phyloP scores from a whole-genome alignment of 2,329 filamentous ascomycete genomes.

The Cladosporium cucumerinum region DNA sequence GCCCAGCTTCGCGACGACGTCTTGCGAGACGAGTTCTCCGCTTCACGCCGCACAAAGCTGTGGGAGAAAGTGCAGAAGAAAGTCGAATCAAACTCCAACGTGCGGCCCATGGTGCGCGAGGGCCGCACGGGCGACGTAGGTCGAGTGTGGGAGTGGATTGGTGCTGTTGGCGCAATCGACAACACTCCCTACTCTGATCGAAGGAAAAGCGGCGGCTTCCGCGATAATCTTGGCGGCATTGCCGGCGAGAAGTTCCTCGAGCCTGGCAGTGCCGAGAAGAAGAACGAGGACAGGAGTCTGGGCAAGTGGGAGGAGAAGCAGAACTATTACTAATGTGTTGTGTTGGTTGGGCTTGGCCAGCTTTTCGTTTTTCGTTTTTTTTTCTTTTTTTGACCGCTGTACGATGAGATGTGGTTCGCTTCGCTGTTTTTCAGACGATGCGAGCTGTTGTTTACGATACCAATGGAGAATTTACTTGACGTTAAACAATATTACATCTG shows the following conservation, averaged over 20 bases:
- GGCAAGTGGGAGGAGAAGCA: slow-evolving; percentile 14
- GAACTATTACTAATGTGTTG: slow-evolving; percentile 6
- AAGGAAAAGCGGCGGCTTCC: slow-evolving; percentile 25
- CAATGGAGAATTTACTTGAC: background rate
- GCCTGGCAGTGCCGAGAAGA: background rate
- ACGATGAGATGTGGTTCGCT: background rate
- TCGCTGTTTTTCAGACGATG: background rate
- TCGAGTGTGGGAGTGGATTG: slow-evolving; percentile 67
- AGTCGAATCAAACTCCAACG: slow-evolving; percentile 91
- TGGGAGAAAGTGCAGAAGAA: slow-evolving; percentile 81
- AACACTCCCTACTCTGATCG: slow-evolving; percentile 20
- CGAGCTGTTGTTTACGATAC: background rate
- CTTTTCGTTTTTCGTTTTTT: background rate
- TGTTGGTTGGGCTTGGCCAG: background rate
- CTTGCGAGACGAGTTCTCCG: slow-evolving; percentile 73
- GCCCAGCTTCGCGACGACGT: slow-evolving; percentile 91
- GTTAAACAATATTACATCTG: background rate
- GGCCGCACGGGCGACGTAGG: slow-evolving; percentile 54
- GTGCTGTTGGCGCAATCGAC: slow-evolving; percentile 46
- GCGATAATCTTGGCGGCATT: slow-evolving; percentile 2
- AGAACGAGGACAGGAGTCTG: background rate
- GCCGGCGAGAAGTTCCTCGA: slow-evolving; percentile 16
- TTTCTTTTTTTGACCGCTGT: background rate
- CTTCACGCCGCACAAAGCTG: slow-evolving; percentile 71
- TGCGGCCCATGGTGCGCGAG: slow-evolving; percentile 71